These are phyloP conservation scores for Xylaria bambusicola DNA, from an alignment of 495 filamentous ascomycete genomes.

Conservation along the genomic window DNA sequence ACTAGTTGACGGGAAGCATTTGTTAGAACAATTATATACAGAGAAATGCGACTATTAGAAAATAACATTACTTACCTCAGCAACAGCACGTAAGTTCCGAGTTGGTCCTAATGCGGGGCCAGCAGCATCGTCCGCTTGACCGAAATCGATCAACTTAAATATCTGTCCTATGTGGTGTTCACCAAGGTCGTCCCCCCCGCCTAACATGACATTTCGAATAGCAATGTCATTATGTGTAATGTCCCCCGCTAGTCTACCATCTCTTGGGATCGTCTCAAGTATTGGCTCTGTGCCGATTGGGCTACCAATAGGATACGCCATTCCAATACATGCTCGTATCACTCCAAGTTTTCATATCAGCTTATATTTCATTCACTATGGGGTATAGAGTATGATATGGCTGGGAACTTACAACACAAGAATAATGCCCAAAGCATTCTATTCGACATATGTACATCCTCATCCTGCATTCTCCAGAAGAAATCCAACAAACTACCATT, in stretches of 20 bases:
- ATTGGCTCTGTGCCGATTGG: background rate
- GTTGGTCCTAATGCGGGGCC: background rate
- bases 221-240: conserved; percentile 4
- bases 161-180: conserved; percentile 2
- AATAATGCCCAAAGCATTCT: conserved; percentile 11
- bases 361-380: background rate
- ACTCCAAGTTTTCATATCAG: background rate
- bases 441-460: conserved; percentile 4
- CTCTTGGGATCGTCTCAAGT: conserved; percentile 1
- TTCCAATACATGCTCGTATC: conserved; percentile 14
- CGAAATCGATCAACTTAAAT: conserved; percentile 12
- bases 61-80: background rate
- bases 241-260: background rate
- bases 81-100: background rate
- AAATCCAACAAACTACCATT: background rate
- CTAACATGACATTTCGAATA: conserved; percentile 1
- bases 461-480: background rate
- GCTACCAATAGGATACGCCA: conserved; percentile 9
- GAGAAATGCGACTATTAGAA: background rate
- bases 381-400: background rate
- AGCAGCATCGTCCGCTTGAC: background rate
- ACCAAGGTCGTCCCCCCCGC: background rate
- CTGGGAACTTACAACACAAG: background rate
- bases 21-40: background rate
- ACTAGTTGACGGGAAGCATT: background rate